Conservation (phyloP, 805 yeast species). For the Saccharomycodes ludwigii region DNA sequence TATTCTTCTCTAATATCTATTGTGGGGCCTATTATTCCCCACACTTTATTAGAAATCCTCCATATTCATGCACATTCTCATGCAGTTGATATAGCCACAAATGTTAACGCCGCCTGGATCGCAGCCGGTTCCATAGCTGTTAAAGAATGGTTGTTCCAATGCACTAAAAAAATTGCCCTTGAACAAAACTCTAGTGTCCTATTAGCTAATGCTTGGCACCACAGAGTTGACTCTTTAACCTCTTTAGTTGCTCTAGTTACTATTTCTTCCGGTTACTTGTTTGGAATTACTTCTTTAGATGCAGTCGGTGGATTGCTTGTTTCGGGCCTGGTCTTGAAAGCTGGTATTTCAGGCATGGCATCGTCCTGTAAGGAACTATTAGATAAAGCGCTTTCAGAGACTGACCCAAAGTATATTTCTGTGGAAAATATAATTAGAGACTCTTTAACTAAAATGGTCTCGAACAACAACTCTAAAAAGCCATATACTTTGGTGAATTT, state of each 20-base stretch:
- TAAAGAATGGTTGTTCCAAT: conserved; percentile 79
- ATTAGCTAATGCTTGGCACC: conserved; percentile 98
- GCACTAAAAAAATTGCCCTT: conserved; percentile 71
- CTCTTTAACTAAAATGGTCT: conserved; percentile 22
- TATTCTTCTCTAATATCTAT: conserved; percentile 67
- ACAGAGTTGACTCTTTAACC: conserved; percentile 86
- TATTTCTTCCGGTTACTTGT: conserved; percentile 71
- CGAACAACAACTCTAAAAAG: conserved; percentile 29
- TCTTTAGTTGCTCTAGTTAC: conserved; percentile 84
- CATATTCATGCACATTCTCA: conserved; percentile 35
- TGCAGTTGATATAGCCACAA: conserved; percentile 31
- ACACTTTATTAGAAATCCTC: conserved; percentile 41
- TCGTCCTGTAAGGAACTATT: conserved; percentile 64
- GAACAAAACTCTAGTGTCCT: conserved; percentile 76
- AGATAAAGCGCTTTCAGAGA: conserved; percentile 51
- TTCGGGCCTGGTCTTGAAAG: conserved; percentile 67
- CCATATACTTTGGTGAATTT: conserved; percentile 29
- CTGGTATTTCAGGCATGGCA: conserved; percentile 68
- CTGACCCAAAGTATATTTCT: conserved; percentile 36
- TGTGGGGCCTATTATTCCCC: conserved; percentile 56
- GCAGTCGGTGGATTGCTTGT: conserved; percentile 87
- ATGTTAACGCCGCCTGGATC: conserved; percentile 91
- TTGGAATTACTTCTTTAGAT: conserved; percentile 75
- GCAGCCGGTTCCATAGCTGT: conserved; percentile 80
- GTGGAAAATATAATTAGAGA: conserved; percentile 29